phyloP scores from a whole-genome alignment of 2,329 filamentous ascomycete genomes.

The Ascochyta lentis region DNA sequence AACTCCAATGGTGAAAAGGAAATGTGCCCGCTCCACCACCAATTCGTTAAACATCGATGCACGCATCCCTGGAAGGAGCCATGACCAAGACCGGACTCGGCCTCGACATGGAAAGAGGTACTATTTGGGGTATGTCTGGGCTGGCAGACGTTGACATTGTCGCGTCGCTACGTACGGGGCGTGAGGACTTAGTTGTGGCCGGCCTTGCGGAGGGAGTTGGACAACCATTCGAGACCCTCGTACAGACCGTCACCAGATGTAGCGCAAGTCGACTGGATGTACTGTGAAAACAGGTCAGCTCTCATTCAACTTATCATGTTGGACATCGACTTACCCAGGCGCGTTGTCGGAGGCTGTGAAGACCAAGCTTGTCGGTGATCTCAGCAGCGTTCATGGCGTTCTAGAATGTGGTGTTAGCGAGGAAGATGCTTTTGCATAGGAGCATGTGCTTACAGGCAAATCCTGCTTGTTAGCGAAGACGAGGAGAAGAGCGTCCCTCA shows the following conservation, averaged over 20 bases:
- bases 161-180: conserved; percentile 32
- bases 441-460: conserved; percentile 69
- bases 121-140: conserved; percentile 34
- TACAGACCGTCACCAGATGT: conserved; percentile 99
- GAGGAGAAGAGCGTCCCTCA: conserved; percentile 91
- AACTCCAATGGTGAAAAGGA: conserved; percentile 47
- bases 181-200: conserved; percentile 53
- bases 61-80: conserved; percentile 37
- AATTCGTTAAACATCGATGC: conserved; percentile 44
- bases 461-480: conserved; percentile 99
- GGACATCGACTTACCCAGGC: conserved; percentile 80
- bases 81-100: conserved; percentile 14
- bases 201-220: conserved; percentile 62
- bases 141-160: conserved; percentile 41
- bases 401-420: conserved; percentile 55
- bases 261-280: conserved; percentile 99
- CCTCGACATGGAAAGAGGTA: conserved; percentile 26
- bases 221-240: conserved; percentile 82
- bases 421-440: neutral
- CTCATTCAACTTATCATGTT: conserved; percentile 1
- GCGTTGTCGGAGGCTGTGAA: conserved; percentile 98
- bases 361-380: conserved; percentile 99
- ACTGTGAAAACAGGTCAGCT: conserved; percentile 58
- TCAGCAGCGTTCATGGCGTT: conserved; percentile 99
- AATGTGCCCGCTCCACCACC: conserved; percentile 47